Conservation (phyloP, 345 rosid species). For the Eucalyptus viminalis region DNA sequence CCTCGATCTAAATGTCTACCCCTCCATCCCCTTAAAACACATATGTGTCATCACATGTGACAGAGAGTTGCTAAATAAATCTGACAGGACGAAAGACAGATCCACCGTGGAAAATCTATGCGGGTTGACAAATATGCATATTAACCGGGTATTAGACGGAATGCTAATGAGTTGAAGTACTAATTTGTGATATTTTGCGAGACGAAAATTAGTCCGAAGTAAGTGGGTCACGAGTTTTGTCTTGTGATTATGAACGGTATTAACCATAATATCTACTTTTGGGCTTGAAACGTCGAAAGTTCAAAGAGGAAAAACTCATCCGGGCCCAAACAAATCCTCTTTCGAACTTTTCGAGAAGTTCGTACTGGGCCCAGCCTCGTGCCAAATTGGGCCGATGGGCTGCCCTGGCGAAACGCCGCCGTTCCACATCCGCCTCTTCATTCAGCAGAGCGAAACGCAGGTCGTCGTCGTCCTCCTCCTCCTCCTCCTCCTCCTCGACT, state of each 20-base stretch:
- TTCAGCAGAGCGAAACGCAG: not conserved
- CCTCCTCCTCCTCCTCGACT: not conserved
- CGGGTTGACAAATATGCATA: not conserved
- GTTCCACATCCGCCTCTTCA: not conserved
- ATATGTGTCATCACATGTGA: not conserved
- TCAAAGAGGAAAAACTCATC: not conserved
- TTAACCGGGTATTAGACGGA: not conserved
- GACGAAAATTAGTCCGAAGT: not conserved
- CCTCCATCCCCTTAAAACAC: not conserved
- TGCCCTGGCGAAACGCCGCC: not conserved
- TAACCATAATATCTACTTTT: not conserved
- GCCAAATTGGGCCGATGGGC: not conserved
- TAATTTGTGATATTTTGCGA: not conserved
- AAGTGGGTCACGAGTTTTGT: not conserved
- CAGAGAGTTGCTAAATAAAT: not conserved
- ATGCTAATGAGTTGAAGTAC: not conserved
- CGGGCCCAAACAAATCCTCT: not conserved
- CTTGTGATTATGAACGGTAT: not conserved
- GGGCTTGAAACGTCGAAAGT: not conserved
- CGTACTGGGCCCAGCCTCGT: not conserved
- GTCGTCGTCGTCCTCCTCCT: not conserved
- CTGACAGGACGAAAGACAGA: accelerated
- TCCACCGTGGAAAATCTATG: not conserved
- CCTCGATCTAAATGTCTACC: not conserved
- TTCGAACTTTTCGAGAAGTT: not conserved